These are phyloP conservation scores for Podosphaera fusca DNA, from an alignment of 2,329 filamentous ascomycete species.

Conservation along the genomic window DNA sequence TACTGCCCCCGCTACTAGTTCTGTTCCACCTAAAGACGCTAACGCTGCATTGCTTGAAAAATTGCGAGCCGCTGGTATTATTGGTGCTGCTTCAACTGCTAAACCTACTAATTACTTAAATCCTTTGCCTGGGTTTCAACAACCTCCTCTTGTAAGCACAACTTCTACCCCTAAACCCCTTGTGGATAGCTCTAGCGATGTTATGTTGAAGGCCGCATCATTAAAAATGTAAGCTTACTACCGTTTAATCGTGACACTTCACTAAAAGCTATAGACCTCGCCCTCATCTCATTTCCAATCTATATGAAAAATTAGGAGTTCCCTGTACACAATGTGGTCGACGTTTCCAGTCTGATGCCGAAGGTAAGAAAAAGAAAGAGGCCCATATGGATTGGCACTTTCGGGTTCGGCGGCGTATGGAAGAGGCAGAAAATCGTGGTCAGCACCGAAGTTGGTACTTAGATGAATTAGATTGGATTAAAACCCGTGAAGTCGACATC, in stretches of 20 bases:
- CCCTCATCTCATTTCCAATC: slow-evolving; percentile 44
- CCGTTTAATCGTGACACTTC: background rate
- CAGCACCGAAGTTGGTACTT: slow-evolving; percentile 91
- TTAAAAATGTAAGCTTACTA: slow-evolving; percentile 44
- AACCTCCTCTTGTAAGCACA: slow-evolving; percentile 7
- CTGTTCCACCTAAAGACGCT: slow-evolving; percentile 22
- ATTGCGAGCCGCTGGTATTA: slow-evolving; percentile 43
- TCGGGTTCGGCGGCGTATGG: slow-evolving; percentile 69
- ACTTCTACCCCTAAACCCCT: slow-evolving; percentile 4
- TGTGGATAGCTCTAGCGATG: slow-evolving; percentile 20
- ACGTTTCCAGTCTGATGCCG: slow-evolving; percentile 54
- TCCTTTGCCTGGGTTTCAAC: slow-evolving; percentile 18
- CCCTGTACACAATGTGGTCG: slow-evolving; percentile 82
- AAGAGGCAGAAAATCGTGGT: slow-evolving; percentile 63
- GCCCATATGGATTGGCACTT: slow-evolving; percentile 98
- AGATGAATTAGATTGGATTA: slow-evolving; percentile 83
- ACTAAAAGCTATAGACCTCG: slow-evolving; percentile 32
- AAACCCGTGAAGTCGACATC: slow-evolving; percentile 59
- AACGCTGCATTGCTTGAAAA: slow-evolving; percentile 31
- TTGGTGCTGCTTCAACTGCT: slow-evolving; percentile 25
- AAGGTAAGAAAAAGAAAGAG: slow-evolving; percentile 67
- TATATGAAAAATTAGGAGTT: slow-evolving; percentile 66
- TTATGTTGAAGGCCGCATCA: slow-evolving; percentile 40
- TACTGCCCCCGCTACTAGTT: slow-evolving; percentile 18
- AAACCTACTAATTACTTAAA: slow-evolving; percentile 18